Percentiles rank a stretch among this genome's conserved stretches.
phyloP scores from a whole-genome alignment of 2,329 filamentous ascomycete species.

The Chaetomiaceae sp. region DNA sequence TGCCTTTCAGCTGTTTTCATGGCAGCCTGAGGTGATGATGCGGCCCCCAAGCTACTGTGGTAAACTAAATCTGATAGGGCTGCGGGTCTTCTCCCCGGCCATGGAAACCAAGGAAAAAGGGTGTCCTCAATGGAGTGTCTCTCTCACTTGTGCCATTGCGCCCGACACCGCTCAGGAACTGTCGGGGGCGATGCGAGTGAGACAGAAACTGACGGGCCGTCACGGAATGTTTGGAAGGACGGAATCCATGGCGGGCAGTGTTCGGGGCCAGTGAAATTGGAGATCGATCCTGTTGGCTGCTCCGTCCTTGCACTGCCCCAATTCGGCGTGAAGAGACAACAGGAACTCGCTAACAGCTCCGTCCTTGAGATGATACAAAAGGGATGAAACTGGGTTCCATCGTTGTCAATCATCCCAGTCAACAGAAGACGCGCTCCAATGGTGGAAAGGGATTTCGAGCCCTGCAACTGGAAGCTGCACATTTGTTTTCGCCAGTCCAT shows the following conservation, averaged over 20 bases:
- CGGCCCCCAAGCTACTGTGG: too few relatives aligned
- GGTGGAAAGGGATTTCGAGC: too few relatives aligned
- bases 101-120: too few relatives aligned
- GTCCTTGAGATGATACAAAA: not conserved
- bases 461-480: too few relatives aligned
- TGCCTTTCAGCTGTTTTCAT: not conserved
- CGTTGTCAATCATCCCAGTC: not conserved
- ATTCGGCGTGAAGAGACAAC: not conserved
- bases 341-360: too few relatives aligned
- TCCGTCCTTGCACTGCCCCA: slow-evolving; percentile 17
- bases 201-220: not conserved
- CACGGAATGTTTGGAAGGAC: not conserved
- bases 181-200: too few relatives aligned
- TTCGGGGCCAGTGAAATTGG: slow-evolving; percentile 6
- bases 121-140: too few relatives aligned
- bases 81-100: too few relatives aligned
- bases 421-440: too few relatives aligned
- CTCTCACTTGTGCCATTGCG: not conserved
- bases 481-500: too few relatives aligned
- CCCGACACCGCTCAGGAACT: too few relatives aligned
- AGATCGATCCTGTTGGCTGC: slow-evolving; percentile 11
- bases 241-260: slow-evolving; percentile 11
- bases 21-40: not conserved
- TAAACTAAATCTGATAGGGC: too few relatives aligned
- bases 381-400: not conserved